Percentiles rank a stretch among this genome's conserved stretches.
These are phyloP conservation scores for Citrus reticulata DNA, from an alignment of 345 rosid genomes.

Conservation along the genomic window DNA sequence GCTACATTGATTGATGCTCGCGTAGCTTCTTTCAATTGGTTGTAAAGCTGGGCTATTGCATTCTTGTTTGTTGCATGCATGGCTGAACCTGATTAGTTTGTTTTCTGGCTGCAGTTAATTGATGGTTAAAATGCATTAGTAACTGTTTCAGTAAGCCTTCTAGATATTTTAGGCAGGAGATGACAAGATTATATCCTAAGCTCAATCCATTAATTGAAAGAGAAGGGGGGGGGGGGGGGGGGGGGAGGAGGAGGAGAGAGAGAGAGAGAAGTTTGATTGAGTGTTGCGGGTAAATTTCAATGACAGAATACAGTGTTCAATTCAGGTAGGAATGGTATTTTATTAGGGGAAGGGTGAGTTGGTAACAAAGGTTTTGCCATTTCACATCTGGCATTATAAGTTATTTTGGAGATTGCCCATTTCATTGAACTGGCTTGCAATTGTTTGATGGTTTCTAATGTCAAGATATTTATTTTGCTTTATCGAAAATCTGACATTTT, in stretches of 20 bases:
- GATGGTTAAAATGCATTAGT: neutral
- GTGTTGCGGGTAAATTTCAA: too few species aligned
- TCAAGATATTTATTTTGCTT: neutral
- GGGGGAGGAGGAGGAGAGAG: neutral
- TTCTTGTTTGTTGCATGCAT: neutral
- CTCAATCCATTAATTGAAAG: neutral
- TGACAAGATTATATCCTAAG: neutral
- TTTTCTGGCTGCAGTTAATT: neutral
- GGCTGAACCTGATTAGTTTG: neutral
- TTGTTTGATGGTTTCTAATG: neutral
- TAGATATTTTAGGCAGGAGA: neutral
- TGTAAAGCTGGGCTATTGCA: neutral
- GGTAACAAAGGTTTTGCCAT: neutral
- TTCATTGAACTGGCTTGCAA: neutral
- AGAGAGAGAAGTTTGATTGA: neutral
- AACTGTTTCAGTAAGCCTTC: neutral
- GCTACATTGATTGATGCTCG: neutral
- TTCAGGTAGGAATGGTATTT: neutral
- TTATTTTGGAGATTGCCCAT: neutral
- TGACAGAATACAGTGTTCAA: neutral
- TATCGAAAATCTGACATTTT: neutral
- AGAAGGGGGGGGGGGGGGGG: too few species aligned
- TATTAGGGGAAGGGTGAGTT: neutral
- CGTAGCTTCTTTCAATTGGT: neutral
- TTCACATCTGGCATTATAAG: neutral